Evolutionary conservation across 306 rosid species (phyloP), one percentile per base, ranked within the genome.

Genomic region (Gleditsia sinensis): DNA sequence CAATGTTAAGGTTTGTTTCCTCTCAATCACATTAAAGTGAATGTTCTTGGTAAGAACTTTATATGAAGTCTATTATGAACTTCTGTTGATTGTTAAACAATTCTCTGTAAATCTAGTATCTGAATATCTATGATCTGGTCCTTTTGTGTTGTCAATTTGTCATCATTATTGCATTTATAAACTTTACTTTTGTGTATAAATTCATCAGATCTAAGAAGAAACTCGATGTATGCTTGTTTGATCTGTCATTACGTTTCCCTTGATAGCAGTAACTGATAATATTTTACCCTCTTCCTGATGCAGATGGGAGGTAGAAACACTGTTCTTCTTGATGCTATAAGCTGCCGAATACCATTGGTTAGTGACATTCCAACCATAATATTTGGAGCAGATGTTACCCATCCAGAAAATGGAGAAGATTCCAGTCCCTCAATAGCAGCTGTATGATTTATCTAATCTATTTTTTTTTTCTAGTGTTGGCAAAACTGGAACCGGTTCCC

Each of bases 241-340:
- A 14, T 48, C 23, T 61, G 23, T 43, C 27, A 9, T 8, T 23
- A 7, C 21, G 20, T 58, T 37, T 61, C 40, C 75, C 32, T 8
- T 8, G 3, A 34, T 59, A 56, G 16, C 59, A 37, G 9, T 33
- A 14, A 21, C 54, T 61, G 40, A 68, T 70, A 42, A 57, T 36
- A 27, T 51, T 78, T 63, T 72, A 2, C 61, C 14, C 3, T 76
- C 9, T 60, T 71, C 64, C 25, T 75, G 40, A 43, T 80, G 79
- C 91, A 94, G 98, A 91, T 94, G 98, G 98, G 98, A 63, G 98
- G 98, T 63, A 86, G 96, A 87, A 92, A 92, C 77, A 92, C 98
- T 17, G 98, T 92, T 81, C 98, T 92, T 77, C 83, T 92, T 64
- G 98, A 92, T 65, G 98, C 98, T 60, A 82, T 92, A 34, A 92